Percentiles rank a stretch among this genome's conserved stretches.
Conservation (phyloP, 2,329 filamentous ascomycete genomes). For the Microdochium nivale region DNA sequence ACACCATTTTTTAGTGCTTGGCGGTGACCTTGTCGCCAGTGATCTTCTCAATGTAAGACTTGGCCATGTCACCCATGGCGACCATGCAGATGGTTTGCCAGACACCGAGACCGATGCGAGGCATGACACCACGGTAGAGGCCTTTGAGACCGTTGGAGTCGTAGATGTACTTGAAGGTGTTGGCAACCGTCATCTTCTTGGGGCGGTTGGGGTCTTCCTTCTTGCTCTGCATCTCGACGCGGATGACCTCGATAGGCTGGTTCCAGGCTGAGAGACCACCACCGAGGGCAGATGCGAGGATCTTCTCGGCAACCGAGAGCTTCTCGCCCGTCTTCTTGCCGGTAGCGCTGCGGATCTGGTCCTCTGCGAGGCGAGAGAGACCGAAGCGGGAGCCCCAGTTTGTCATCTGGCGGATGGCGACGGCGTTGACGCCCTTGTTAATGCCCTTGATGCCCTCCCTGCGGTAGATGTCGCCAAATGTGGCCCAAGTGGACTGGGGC, state of each 20-base stretch:
- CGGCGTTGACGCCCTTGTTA: slow-evolving; percentile 97
- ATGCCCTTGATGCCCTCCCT: slow-evolving; percentile 90
- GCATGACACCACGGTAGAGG: slow-evolving; percentile 90
- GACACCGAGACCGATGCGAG: slow-evolving; percentile 87
- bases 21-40: slow-evolving; percentile 56
- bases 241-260: slow-evolving; percentile 98
- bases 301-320: slow-evolving; percentile 76
- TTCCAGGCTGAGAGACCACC: slow-evolving; percentile 98
- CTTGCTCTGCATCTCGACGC: slow-evolving; percentile 99
- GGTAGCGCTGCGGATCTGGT: slow-evolving; percentile 69
- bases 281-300: slow-evolving; percentile 75
- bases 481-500: slow-evolving; percentile 83
- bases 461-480: slow-evolving; percentile 96
- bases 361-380: slow-evolving; percentile 83
- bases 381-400: slow-evolving; percentile 99
- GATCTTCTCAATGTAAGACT: slow-evolving; percentile 58
- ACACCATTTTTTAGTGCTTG: slow-evolving; percentile 50
- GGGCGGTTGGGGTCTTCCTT: slow-evolving; percentile 94
- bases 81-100: slow-evolving; percentile 99
- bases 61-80: slow-evolving; percentile 90
- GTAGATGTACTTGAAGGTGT: slow-evolving; percentile 84
- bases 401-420: slow-evolving; percentile 97
- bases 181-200: slow-evolving; percentile 97
- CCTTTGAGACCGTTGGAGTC: slow-evolving; percentile 78
- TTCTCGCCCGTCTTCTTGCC: slow-evolving; percentile 74